phyloP scores from a whole-genome alignment of 768 basidiomycete genomes.

The Amanita rubescens region DNA sequence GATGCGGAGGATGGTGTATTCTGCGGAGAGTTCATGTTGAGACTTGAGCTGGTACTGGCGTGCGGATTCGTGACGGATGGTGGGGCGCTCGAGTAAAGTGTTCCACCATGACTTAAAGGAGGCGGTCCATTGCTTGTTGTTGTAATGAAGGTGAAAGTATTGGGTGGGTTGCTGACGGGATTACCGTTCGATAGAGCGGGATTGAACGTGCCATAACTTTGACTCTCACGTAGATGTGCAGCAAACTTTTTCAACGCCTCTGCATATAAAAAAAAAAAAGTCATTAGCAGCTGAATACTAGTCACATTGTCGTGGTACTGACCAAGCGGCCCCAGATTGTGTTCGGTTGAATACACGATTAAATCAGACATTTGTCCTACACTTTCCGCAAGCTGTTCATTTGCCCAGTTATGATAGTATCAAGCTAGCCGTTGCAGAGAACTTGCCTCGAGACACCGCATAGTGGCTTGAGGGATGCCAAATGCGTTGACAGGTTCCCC shows the following conservation, averaged over 20 bases:
- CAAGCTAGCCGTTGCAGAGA: neutral
- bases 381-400: conserved; percentile 69
- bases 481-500: conserved; percentile 83
- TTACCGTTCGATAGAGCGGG: conserved; percentile 5
- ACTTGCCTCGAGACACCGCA: conserved; percentile 78
- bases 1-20: conserved; percentile 42
- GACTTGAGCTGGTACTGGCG: conserved; percentile 18
- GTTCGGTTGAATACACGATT: conserved; percentile 54
- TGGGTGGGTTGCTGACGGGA: conserved; percentile 10
- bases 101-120: conserved; percentile 22
- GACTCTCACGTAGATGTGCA: conserved; percentile 29
- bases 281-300: neutral
- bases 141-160: conserved; percentile 16
- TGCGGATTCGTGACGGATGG: conserved; percentile 39
- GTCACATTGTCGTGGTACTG: conserved; percentile 20
- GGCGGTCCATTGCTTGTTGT: conserved; percentile 8
- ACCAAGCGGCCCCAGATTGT: conserved; percentile 59
- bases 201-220: conserved; percentile 14
- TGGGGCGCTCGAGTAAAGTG: conserved; percentile 45
- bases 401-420: conserved; percentile 8
- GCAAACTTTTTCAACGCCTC: conserved; percentile 36
- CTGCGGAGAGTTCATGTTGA: conserved; percentile 40
- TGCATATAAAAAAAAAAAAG: conserved; percentile 20
- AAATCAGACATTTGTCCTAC: conserved; percentile 76
- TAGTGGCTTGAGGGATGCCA: conserved; percentile 83